Evolutionary conservation across 768 basidiomycete species (phyloP).

Genomic region (Calocera cornea): DNA sequence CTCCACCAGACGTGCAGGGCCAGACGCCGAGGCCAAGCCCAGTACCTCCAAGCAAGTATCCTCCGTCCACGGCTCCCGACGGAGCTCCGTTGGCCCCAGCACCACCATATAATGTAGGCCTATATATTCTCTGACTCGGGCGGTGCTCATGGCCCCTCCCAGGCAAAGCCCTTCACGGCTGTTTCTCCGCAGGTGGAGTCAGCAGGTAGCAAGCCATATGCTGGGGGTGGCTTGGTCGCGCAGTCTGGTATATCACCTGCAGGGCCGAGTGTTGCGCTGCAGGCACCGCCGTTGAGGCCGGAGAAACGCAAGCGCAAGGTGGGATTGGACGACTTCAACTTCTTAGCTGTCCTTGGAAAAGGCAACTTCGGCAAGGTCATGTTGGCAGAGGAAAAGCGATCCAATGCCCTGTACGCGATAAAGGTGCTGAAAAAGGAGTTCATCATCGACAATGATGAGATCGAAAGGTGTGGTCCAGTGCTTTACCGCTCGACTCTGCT

Average conservation of each 20-base stretch:
- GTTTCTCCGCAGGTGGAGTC: background rate
- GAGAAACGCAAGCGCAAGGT: constrained; percentile 61
- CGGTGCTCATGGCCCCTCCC: background rate
- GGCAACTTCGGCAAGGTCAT: constrained; percentile 99
- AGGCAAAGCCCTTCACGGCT: background rate
- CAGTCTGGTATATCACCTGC: background rate
- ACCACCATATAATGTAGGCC: background rate
- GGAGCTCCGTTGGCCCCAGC: background rate
- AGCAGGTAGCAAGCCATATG: background rate
- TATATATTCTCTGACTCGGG: background rate
- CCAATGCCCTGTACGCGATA: constrained; percentile 84
- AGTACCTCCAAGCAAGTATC: background rate
- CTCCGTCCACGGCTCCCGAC: background rate
- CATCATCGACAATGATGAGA: constrained; percentile 99
- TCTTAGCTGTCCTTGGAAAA: constrained; percentile 94
- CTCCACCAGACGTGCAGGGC: background rate
- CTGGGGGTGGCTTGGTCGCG: background rate
- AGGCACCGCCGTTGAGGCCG: constrained; percentile 19
- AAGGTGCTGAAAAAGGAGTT: constrained; percentile 99
- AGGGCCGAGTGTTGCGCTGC: constrained; percentile 16
- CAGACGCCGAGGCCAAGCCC: background rate
- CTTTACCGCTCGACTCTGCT: background rate
- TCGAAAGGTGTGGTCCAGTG: constrained; percentile 63
- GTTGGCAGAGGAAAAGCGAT: constrained; percentile 96
- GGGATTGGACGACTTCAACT: constrained; percentile 96